These are phyloP conservation scores for Hericium rajendrae DNA, from an alignment of 768 basidiomycete species.

Conservation along the genomic window DNA sequence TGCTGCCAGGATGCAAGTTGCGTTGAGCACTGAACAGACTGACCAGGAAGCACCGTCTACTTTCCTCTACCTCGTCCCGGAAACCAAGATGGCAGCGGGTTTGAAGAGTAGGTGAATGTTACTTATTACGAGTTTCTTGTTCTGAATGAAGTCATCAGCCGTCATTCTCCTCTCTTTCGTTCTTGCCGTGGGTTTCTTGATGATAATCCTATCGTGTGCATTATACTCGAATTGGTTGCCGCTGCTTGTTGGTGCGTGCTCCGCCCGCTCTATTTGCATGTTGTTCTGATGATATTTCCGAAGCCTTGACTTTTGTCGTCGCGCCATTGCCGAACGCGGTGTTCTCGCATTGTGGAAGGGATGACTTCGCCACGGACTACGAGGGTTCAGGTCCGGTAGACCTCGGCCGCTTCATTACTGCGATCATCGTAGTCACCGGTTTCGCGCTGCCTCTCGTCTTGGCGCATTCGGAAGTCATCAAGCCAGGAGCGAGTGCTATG, in stretches of 20 bases:
- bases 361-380: conserved; percentile 77
- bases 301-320: conserved; percentile 89
- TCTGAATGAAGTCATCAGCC: conserved; percentile 35
- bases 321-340: conserved; percentile 94
- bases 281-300: background rate
- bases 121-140: background rate
- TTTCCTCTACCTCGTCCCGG: background rate
- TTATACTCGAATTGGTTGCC: conserved; percentile 97
- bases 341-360: conserved; percentile 85
- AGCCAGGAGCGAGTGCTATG: conserved; percentile 81
- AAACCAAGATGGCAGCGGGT: conserved; percentile 13
- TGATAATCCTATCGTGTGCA: conserved; percentile 96
- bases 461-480: conserved; percentile 85
- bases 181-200: conserved; percentile 92
- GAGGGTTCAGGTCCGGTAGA: conserved; percentile 66
- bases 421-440: conserved; percentile 84
- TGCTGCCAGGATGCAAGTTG: no score
- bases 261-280: background rate
- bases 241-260: conserved; percentile 77
- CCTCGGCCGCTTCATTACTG: conserved; percentile 90
- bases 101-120: conserved; percentile 10
- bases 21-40: no score
- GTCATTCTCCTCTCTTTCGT: conserved; percentile 96
- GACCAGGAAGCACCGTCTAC: background rate
- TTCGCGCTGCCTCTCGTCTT: conserved; percentile 89